A percentile compares a stretch with the other conserved stretches of the same genome.
Conservation (phyloP, 1,284 basidiomycete species). For the Sphagnurus paluster region DNA sequence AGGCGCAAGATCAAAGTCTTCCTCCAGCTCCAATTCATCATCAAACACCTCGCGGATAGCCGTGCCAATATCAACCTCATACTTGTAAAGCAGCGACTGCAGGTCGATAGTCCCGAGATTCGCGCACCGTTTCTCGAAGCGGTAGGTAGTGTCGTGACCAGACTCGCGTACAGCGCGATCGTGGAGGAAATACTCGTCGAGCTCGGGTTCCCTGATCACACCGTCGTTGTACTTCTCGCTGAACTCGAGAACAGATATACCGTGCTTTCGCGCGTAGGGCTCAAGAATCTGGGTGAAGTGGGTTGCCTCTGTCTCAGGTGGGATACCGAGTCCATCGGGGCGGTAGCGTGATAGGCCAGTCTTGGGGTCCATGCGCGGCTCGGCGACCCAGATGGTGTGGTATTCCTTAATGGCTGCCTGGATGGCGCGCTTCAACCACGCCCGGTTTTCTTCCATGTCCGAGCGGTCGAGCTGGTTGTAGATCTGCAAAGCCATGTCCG, state of each 20-base stretch:
- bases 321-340: slow-evolving; percentile 94
- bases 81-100: slow-evolving; percentile 90
- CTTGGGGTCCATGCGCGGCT: slow-evolving; percentile 90
- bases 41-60: slow-evolving; percentile 95
- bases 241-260: slow-evolving; percentile 96
- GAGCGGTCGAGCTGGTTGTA: slow-evolving; percentile 93
- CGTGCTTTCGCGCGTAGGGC: slow-evolving; percentile 91
- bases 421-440: slow-evolving; percentile 94
- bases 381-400: slow-evolving; percentile 94
- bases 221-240: slow-evolving; percentile 95
- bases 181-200: slow-evolving; percentile 98
- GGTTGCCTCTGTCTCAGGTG: slow-evolving; percentile 96
- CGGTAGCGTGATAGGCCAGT: slow-evolving; percentile 93
- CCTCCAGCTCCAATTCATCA: slow-evolving; percentile 87
- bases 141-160: slow-evolving; percentile 97
- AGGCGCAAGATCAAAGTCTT: slow-evolving; percentile 88
- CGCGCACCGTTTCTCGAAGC: slow-evolving; percentile 95
- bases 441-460: slow-evolving; percentile 79
- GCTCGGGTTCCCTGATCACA: slow-evolving; percentile 78
- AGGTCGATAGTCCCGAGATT: slow-evolving; percentile 97
- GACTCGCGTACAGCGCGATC: slow-evolving; percentile 94
- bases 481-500: slow-evolving; percentile 97
- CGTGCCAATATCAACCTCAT: slow-evolving; percentile 91
- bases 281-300: slow-evolving; percentile 98
- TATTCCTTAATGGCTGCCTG: slow-evolving; percentile 98